These are phyloP conservation scores for Cutaneotrichosporon spelunceum DNA, from an alignment of 1,284 basidiomycete species.

Conservation along the genomic window DNA sequence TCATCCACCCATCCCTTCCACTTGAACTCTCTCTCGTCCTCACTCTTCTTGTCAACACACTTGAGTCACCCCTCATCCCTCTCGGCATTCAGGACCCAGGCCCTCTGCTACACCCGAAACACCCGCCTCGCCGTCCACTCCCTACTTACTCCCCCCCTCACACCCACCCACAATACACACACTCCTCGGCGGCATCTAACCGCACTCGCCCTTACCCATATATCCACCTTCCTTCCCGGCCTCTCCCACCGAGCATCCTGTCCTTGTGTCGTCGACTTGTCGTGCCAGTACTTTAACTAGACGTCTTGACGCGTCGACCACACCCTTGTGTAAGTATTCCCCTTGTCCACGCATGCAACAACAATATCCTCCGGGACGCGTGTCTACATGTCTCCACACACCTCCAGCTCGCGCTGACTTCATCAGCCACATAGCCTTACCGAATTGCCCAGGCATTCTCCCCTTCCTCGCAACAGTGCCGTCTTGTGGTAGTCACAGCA, in stretches of 20 bases:
- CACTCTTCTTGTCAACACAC: background rate
- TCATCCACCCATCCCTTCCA: slow-evolving; percentile 1
- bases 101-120: background rate
- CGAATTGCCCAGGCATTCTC: too few relatives aligned
- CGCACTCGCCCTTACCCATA: background rate
- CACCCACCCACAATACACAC: background rate
- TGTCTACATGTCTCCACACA: background rate
- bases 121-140: background rate
- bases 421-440: background rate
- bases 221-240: background rate
- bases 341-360: background rate
- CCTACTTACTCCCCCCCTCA: too few relatives aligned
- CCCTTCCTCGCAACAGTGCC: background rate
- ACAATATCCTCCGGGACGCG: background rate
- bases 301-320: background rate
- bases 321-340: background rate
- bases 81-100: background rate
- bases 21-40: background rate
- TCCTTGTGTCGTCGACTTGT: background rate
- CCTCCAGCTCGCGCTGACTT: background rate
- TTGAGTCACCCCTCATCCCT: background rate
- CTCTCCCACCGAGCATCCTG: background rate
- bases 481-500: background rate
- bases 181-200: background rate
- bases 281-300: background rate